Base-by-base conservation (phyloP, 2,329 filamentous ascomycete species). In the Pseudogymnoascus sp. region DNA sequence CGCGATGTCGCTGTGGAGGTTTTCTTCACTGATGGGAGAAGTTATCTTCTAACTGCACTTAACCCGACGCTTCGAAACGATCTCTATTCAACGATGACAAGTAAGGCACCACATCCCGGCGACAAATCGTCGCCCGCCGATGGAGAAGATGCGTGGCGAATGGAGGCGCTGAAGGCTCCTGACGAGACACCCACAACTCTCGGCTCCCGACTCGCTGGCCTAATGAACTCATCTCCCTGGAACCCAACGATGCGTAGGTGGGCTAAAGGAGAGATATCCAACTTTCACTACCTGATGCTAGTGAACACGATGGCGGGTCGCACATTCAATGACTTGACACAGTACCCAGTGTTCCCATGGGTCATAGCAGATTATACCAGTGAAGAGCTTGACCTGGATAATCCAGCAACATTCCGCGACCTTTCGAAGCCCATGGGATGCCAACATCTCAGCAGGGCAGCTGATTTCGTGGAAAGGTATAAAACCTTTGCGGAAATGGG, bases 341-440 rank as follows among this genome's bases (percentile, higher is more conserved):
- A 99, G 71, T 99, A 99, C 71, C 95, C 95, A 0, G 93, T 99
- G 17, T 99, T 99, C 68, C 95, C 95, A 0, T 99, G 95, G 95
- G 88, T 99, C 3, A 79, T 99, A 53, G 93, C 95, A 0, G 93
- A 99, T 72, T 99, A 99, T 73, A 93, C 89, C 0, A 97, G 93
- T 69, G 89, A 96, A 17, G 92, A 97, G 72, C 80, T 99, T 10
- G 91, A 99, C 71, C 78, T 99, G 46, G 86, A 86, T 37, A 85
- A 97, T 70, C 91, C 93, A 1, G 85, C 87, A 44, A 91, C 87
- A 2, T 99, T 96, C 76, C 85, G 95, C 67, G 93, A 99, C 72
- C 78, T 99, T 40, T 91, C 91, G 0, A 97, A 96, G 74, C 95
- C 95, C 0, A 99, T 99, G 90, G 96, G 95, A 3, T 93, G 91